phyloP scores from a whole-genome alignment of 2,329 filamentous ascomycete species.

The Karstenula rhodostoma region DNA sequence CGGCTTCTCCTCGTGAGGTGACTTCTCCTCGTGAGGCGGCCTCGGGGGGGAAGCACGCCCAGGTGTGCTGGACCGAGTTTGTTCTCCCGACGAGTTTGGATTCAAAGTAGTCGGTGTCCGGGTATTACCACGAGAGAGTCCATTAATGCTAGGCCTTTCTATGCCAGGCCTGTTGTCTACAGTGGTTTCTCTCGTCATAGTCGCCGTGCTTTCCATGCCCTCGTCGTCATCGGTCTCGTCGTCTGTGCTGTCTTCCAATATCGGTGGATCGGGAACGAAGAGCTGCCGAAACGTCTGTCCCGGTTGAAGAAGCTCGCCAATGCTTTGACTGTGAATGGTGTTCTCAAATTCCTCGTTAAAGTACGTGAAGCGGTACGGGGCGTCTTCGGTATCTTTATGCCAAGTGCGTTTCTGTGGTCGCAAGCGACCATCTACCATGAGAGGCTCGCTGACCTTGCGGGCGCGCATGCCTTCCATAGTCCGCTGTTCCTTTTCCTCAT shows the following conservation, averaged over 20 bases:
- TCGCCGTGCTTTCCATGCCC: slow-evolving; percentile 12
- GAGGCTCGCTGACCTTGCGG: slow-evolving; percentile 92
- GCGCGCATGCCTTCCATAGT: slow-evolving; percentile 79
- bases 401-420: slow-evolving; percentile 80
- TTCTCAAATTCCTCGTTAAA: slow-evolving; percentile 98
- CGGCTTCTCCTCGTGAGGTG: slow-evolving; percentile 34
- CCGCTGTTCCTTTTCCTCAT: slow-evolving; percentile 86
- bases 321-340: slow-evolving; percentile 94
- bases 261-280: slow-evolving; percentile 83
- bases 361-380: slow-evolving; percentile 95
- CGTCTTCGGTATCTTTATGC: slow-evolving; percentile 88
- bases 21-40: slow-evolving; percentile 30
- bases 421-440: slow-evolving; percentile 88
- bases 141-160: slow-evolving; percentile 28
- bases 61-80: slow-evolving; percentile 61
- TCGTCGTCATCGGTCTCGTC: slow-evolving; percentile 69
- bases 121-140: slow-evolving; percentile 37
- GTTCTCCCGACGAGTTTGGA: slow-evolving; percentile 44
- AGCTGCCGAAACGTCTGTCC: slow-evolving; percentile 85
- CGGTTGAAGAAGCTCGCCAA: slow-evolving; percentile 88
- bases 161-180: slow-evolving; percentile 16
- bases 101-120: slow-evolving; percentile 39
- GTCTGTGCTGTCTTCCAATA: slow-evolving; percentile 69
- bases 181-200: slow-evolving; percentile 20
- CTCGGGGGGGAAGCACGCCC: slow-evolving; percentile 53